Evolutionary conservation across 805 yeast genomes (phyloP).

Genomic region (Saccharomycopsis javanensis): DNA sequence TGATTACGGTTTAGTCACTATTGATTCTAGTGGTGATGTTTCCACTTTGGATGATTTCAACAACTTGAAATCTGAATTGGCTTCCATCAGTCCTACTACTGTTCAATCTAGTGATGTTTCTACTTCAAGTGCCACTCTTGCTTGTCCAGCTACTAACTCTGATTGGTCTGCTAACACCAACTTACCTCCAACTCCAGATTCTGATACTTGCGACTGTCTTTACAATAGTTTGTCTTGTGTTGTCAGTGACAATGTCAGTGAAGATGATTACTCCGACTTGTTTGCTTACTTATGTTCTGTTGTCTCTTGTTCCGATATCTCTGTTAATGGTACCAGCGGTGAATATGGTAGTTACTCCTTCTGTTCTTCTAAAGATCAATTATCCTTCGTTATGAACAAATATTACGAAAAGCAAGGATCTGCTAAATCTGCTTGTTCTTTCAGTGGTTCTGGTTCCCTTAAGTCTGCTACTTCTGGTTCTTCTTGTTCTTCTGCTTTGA

Average conservation of each 20-base stretch:
- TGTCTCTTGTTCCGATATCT: conserved; percentile 51
- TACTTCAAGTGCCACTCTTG: conserved; percentile 35
- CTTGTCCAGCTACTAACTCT: conserved; percentile 50
- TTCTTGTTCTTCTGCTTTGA: conserved; percentile 39
- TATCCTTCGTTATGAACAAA: conserved; percentile 54
- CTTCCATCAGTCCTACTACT: conserved; percentile 43
- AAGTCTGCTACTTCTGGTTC: conserved; percentile 33
- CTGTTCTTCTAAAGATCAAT: conserved; percentile 57
- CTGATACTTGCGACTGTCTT: conserved; percentile 56
- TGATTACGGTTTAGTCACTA: conserved; percentile 62
- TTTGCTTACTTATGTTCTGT: conserved; percentile 49
- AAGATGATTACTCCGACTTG: conserved; percentile 49
- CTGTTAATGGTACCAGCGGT: conserved; percentile 54
- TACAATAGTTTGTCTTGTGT: conserved; percentile 48
- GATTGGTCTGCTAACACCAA: conserved; percentile 60
- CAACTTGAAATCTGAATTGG: conserved; percentile 53
- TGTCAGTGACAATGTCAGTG: conserved; percentile 42
- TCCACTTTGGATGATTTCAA: conserved; percentile 53
- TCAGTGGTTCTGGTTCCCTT: conserved; percentile 58
- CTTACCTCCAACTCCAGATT: conserved; percentile 74
- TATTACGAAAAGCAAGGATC: conserved; percentile 45
- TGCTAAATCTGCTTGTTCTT: conserved; percentile 51
- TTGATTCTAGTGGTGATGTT: conserved; percentile 35
- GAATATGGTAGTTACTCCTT: conserved; percentile 63
- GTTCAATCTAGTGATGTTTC: conserved; percentile 32